Evolutionary conservation across 768 basidiomycete species (phyloP).

Genomic region (Saitozyma sp.): DNA sequence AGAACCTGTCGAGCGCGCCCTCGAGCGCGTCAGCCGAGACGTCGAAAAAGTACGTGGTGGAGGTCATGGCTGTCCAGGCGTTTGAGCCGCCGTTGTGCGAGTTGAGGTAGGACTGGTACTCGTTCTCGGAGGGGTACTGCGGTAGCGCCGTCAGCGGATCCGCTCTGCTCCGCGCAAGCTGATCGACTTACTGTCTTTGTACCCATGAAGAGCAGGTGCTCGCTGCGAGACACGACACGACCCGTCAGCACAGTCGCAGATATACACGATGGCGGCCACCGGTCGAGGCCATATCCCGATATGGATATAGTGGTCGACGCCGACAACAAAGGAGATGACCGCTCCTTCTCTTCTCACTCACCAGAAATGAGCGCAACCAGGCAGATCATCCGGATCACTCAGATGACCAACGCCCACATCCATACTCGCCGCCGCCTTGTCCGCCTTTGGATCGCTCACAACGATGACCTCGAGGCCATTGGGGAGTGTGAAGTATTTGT

Average conservation of each 20-base stretch:
- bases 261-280: too few species aligned
- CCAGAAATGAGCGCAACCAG: slow-evolving; percentile 55
- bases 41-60: slow-evolving; percentile 81
- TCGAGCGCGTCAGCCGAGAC: slow-evolving; percentile 61
- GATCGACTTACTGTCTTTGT: slow-evolving; percentile 60
- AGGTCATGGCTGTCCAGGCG: slow-evolving; percentile 86
- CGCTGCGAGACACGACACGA: slow-evolving; percentile 55
- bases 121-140: slow-evolving; percentile 69
- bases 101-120: slow-evolving; percentile 68
- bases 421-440: slow-evolving; percentile 91
- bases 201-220: slow-evolving; percentile 87
- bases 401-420: slow-evolving; percentile 94
- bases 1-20: slow-evolving; percentile 52
- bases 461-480: slow-evolving; percentile 87
- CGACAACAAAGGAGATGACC: background rate
- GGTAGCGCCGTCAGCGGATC: background rate
- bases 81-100: slow-evolving; percentile 72
- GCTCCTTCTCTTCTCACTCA: slow-evolving; percentile 13
- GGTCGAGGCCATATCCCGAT: too few species aligned
- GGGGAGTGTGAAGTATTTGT: slow-evolving; percentile 70
- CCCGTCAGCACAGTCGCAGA: too few species aligned
- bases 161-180: background rate
- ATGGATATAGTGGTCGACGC: background rate
- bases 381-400: slow-evolving; percentile 70
- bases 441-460: slow-evolving; percentile 78